Evolutionary conservation across 805 yeast species (phyloP).

Genomic region (Yarrowia porcina): DNA sequence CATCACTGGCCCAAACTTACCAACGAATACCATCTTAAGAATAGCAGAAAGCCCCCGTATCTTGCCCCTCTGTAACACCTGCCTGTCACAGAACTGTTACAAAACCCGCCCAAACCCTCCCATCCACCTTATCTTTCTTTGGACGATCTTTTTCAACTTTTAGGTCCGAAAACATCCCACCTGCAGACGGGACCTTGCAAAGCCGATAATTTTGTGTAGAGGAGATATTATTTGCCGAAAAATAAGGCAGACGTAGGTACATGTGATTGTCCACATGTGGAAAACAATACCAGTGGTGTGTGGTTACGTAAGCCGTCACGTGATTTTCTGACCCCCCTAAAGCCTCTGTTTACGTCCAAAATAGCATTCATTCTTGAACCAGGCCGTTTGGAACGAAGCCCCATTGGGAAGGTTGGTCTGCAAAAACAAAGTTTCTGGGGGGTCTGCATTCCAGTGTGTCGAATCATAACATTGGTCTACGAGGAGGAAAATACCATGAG

Average conservation of each 20-base stretch:
- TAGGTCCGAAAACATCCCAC: constrained; percentile 7
- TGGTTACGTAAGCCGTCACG: neutral
- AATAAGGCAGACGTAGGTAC: neutral
- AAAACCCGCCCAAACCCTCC: too few relatives aligned
- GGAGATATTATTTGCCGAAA: neutral
- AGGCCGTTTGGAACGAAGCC: constrained; percentile 17
- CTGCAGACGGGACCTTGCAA: constrained; percentile 6
- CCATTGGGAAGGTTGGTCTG: constrained; percentile 2
- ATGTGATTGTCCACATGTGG: neutral
- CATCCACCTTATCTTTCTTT: too few relatives aligned
- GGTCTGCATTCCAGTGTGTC: constrained; percentile 1
- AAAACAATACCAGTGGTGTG: too few relatives aligned
- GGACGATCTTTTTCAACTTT: neutral
- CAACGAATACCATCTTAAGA: too few relatives aligned
- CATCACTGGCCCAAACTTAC: too few relatives aligned
- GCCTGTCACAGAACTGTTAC: too few relatives aligned
- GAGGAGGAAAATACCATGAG: too few relatives aligned
- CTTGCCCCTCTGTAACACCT: too few relatives aligned
- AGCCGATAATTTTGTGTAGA: neutral
- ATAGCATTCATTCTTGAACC: neutral
- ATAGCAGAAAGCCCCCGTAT: too few relatives aligned
- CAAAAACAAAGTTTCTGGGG: neutral
- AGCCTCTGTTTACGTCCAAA: neutral
- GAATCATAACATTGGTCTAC: neutral
- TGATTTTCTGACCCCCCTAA: neutral